phyloP scores from a whole-genome alignment of 768 basidiomycete species.

The Agrocybe praecox region DNA sequence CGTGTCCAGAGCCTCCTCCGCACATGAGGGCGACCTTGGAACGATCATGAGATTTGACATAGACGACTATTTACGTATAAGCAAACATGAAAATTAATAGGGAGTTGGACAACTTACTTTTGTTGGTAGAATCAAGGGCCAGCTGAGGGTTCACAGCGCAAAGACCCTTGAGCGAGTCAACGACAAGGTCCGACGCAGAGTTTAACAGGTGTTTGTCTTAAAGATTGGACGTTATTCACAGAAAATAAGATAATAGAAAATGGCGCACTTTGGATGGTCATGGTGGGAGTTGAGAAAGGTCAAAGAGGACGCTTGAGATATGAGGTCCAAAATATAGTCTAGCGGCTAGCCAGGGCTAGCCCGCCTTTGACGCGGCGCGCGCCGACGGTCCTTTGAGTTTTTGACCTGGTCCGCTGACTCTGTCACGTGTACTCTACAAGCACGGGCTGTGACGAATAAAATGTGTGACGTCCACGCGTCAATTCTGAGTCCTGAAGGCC shows the following conservation, averaged over 20 bases:
- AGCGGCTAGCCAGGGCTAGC: too few relatives aligned
- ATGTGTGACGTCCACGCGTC: slow-evolving; percentile 16
- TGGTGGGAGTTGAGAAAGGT: slow-evolving; percentile 10
- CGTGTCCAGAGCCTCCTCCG: slow-evolving; percentile 89
- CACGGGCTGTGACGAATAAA: slow-evolving; percentile 11
- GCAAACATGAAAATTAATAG: background rate
- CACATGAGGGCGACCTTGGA: slow-evolving; percentile 78
- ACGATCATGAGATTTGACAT: slow-evolving; percentile 55
- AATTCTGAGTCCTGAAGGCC: slow-evolving; percentile 1
- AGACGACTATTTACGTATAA: slow-evolving; percentile 51
- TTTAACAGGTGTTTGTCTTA: slow-evolving; percentile 81
- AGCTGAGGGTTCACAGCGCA: slow-evolving; percentile 72
- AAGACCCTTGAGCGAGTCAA: slow-evolving; percentile 78
- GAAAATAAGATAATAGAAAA: background rate
- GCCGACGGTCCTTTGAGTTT: background rate
- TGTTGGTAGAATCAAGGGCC: slow-evolving; percentile 68
- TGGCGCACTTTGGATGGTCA: slow-evolving; percentile 40
- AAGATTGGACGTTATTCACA: background rate
- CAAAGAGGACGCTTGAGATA: background rate
- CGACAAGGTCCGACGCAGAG: slow-evolving; percentile 65
- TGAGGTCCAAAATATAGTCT: too few relatives aligned
- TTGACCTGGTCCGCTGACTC: background rate
- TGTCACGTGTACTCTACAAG: background rate
- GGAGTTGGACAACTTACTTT: slow-evolving; percentile 47
- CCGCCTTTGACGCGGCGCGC: too few relatives aligned